A percentile compares a stretch with the other conserved stretches of the same genome.
Evolutionary conservation across 345 rosid genomes (phyloP).

Genomic region (Pistacia atlantica): DNA sequence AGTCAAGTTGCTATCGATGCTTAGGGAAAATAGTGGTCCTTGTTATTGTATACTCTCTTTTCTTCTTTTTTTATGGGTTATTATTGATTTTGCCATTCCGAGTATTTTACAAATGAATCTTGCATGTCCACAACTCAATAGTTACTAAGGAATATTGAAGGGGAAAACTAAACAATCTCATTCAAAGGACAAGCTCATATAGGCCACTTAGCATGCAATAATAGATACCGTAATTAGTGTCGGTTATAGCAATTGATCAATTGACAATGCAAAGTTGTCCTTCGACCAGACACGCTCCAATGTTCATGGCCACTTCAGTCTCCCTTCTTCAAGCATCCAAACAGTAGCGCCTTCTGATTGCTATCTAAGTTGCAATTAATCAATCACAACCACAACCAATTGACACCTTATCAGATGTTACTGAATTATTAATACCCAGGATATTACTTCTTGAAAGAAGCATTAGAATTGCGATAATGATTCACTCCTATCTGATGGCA

Average conservation of each 20-base stretch:
- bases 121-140: no score
- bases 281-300: neutral
- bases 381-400: neutral
- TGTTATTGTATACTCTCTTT: no score
- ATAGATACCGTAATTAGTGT: neutral
- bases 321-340: neutral
- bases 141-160: no score
- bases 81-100: no score
- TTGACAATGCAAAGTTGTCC: neutral
- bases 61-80: no score
- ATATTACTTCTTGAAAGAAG: neutral
- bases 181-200: neutral
- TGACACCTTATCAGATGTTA: neutral
- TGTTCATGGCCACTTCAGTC: neutral
- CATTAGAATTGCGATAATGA: neutral
- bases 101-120: no score
- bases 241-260: neutral
- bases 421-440: neutral
- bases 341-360: neutral
- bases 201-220: neutral
- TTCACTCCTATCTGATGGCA: neutral
- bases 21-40: no score
- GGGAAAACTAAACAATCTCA: no score
- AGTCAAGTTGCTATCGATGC: no score
- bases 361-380: neutral